phyloP scores from a whole-genome alignment of 108 stramenopile species.

The Cyclotella choctawhatcheeana region DNA sequence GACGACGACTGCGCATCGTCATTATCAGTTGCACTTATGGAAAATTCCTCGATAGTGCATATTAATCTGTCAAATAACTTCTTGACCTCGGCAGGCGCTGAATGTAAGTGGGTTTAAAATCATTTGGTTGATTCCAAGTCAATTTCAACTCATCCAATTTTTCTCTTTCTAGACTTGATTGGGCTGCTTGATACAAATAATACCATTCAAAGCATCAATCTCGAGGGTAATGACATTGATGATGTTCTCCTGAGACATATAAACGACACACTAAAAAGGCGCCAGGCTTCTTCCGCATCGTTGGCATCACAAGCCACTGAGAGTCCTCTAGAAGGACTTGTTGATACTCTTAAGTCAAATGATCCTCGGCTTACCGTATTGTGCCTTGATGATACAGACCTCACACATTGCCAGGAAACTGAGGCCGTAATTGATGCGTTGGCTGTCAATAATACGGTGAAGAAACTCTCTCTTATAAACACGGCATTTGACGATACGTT shows the following conservation, averaged over 20 bases:
- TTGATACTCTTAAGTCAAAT: constrained; percentile 17
- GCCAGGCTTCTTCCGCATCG: constrained; percentile 9
- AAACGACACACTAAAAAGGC: constrained; percentile 13
- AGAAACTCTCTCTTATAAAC: constrained; percentile 18
- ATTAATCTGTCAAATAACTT: constrained; percentile 33
- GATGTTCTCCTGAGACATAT: constrained; percentile 23
- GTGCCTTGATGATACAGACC: constrained; percentile 20
- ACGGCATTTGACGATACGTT: constrained; percentile 37
- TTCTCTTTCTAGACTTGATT: constrained; percentile 33
- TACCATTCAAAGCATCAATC: constrained; percentile 35
- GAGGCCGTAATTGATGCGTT: constrained; percentile 43
- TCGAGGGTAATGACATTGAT: constrained; percentile 46
- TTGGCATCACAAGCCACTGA: not conserved
- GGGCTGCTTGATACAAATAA: constrained; percentile 38
- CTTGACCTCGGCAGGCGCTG: constrained; percentile 43
- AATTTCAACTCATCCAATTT: not conserved
- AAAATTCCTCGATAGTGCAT: constrained; percentile 28
- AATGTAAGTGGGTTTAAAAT: constrained; percentile 25
- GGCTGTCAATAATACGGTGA: constrained; percentile 8
- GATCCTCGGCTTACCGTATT: constrained; percentile 32
- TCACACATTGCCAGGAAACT: constrained; percentile 19
- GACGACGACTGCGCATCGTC: constrained; percentile 34
- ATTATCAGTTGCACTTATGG: constrained; percentile 35
- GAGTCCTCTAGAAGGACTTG: constrained; percentile 6
- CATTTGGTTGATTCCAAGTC: not conserved